Conservation (phyloP, 768 basidiomycete species). For the Suillus sp. region DNA sequence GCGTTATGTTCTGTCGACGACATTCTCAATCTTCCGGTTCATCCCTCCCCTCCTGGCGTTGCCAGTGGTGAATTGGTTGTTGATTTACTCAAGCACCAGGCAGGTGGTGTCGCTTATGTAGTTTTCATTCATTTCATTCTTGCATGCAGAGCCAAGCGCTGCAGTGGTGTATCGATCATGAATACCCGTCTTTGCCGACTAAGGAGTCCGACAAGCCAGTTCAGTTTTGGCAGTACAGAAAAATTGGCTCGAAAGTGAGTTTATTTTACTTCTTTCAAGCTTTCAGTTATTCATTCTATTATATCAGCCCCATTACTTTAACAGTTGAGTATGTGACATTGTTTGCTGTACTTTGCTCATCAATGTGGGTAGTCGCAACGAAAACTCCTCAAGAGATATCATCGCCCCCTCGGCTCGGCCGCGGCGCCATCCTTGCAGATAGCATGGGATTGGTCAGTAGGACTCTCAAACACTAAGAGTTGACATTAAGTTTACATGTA, state of each 20-base stretch:
- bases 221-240: slow-evolving; percentile 86
- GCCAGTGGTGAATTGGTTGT: slow-evolving; percentile 66
- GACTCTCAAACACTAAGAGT: too few relatives aligned
- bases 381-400: slow-evolving; percentile 68
- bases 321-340: slow-evolving; percentile 46
- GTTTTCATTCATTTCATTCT: background rate
- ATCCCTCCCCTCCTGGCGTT: slow-evolving; percentile 72
- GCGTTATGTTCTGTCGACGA: slow-evolving; percentile 69
- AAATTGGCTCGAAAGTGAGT: slow-evolving; percentile 54
- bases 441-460: slow-evolving; percentile 73
- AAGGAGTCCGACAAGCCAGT: slow-evolving; percentile 70
- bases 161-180: slow-evolving; percentile 81
- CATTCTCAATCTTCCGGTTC: slow-evolving; percentile 66
- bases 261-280: background rate
- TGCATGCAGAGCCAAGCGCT: slow-evolving; percentile 70
- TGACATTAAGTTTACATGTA: slow-evolving; percentile 29
- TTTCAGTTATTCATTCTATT: background rate
- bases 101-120: slow-evolving; percentile 25
- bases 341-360: slow-evolving; percentile 9
- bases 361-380: slow-evolving; percentile 62
- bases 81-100: slow-evolving; percentile 84
- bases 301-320: slow-evolving; percentile 63
- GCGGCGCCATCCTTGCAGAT: slow-evolving; percentile 88
- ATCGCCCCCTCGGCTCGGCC: slow-evolving; percentile 60
- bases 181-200: slow-evolving; percentile 76